Evolutionary conservation across 805 yeast species (phyloP).

Genomic region (Pachysolen tannophilus): DNA sequence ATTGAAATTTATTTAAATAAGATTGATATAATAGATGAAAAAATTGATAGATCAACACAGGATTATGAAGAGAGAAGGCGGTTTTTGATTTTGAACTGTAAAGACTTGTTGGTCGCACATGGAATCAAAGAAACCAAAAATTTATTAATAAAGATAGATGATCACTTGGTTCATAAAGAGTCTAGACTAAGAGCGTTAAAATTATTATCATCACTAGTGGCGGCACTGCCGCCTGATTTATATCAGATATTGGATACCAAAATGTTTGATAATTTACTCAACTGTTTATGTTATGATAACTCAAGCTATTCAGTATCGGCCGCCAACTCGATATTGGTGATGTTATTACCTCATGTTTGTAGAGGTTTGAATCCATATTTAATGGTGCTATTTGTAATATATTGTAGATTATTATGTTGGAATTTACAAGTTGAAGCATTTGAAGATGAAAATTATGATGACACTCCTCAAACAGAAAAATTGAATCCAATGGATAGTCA

Average conservation of each 20-base stretch:
- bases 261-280: constrained; percentile 28
- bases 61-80: constrained; percentile 40
- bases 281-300: constrained; percentile 32
- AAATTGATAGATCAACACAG: constrained; percentile 18
- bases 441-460: constrained; percentile 9
- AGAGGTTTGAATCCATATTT: constrained; percentile 24
- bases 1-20: constrained; percentile 17
- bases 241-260: constrained; percentile 25
- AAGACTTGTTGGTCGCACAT: constrained; percentile 30
- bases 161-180: constrained; percentile 23
- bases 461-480: constrained; percentile 1
- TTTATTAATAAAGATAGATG: constrained; percentile 30
- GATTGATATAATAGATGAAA: constrained; percentile 12
- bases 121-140: constrained; percentile 29
- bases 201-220: not conserved
- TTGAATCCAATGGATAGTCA: not conserved
- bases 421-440: not conserved
- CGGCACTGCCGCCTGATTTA: constrained; percentile 15
- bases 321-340: constrained; percentile 22
- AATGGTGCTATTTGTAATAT: constrained; percentile 35
- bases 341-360: constrained; percentile 36
- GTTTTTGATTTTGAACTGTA: constrained; percentile 37
- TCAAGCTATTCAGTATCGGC: constrained; percentile 31
- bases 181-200: constrained; percentile 29
- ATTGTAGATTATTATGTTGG: too few species aligned